Evolutionary conservation across 192 early-diverging fungal species (phyloP).

Genomic region (Coemansia umbellata): DNA sequence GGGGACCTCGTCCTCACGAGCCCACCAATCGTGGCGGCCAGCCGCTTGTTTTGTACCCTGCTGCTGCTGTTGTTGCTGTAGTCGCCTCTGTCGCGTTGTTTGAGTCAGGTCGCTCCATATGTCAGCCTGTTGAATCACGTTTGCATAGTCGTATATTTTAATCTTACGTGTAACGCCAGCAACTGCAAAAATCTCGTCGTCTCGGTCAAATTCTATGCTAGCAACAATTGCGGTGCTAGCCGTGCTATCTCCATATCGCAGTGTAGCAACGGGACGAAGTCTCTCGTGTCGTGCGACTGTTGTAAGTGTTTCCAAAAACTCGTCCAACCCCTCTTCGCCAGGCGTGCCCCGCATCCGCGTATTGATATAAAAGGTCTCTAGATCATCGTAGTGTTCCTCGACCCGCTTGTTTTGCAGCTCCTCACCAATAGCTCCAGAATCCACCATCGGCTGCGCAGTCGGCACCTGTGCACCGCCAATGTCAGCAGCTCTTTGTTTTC

Average conservation of each 20-base stretch:
- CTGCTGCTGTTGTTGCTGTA: slow-evolving; percentile 9
- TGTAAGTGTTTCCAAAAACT: slow-evolving; percentile 58
- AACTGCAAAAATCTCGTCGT: slow-evolving; percentile 91
- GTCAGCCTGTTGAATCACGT: slow-evolving; percentile 47
- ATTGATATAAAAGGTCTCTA: slow-evolving; percentile 71
- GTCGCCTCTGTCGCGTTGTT: slow-evolving; percentile 7
- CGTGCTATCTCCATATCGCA: slow-evolving; percentile 75
- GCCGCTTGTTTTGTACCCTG: slow-evolving; percentile 5
- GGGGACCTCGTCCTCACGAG: slow-evolving; percentile 27
- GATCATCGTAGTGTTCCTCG: slow-evolving; percentile 62
- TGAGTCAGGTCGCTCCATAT: slow-evolving; percentile 34
- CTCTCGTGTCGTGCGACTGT: slow-evolving; percentile 64
- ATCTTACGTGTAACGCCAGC: slow-evolving; percentile 91
- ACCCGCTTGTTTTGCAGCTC: slow-evolving; percentile 43
- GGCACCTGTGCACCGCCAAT: slow-evolving; percentile 35
- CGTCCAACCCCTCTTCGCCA: slow-evolving; percentile 31
- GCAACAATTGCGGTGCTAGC: slow-evolving; percentile 78
- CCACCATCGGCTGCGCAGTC: slow-evolving; percentile 5
- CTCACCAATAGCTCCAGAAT: neutral
- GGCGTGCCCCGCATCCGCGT: slow-evolving; percentile 51
- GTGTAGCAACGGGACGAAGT: slow-evolving; percentile 70
- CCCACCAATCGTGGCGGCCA: slow-evolving; percentile 48
- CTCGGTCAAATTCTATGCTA: slow-evolving; percentile 90
- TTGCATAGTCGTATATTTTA: slow-evolving; percentile 85
- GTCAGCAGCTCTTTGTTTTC: slow-evolving; percentile 4